Conservation (phyloP, 441 rosid genomes). For the Erodium texanum region DNA sequence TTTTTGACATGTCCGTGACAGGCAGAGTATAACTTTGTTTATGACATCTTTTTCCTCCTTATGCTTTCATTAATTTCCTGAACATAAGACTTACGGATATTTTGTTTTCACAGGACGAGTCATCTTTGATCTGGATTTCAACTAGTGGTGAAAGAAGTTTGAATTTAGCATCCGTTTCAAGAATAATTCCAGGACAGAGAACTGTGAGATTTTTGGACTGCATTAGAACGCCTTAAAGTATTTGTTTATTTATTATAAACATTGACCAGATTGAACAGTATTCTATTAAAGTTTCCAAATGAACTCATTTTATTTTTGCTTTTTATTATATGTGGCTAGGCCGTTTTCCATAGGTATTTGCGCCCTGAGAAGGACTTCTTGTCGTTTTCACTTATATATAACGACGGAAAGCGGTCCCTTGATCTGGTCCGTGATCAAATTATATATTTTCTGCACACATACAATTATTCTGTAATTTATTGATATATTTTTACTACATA, state of each 20-base stretch:
- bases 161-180: constrained; percentile 73
- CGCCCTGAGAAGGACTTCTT: constrained; percentile 96
- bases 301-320: neutral
- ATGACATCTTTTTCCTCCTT: neutral
- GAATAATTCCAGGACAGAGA: constrained; percentile 91
- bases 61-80: constrained; percentile 1
- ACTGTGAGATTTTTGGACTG: constrained; percentile 48
- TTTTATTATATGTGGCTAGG: constrained; percentile 31
- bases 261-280: neutral
- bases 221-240: neutral
- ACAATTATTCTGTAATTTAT: constrained; percentile 14
- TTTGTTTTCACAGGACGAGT: constrained; percentile 60
- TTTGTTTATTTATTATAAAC: neutral
- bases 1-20: neutral
- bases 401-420: constrained; percentile 53
- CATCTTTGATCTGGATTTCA: constrained; percentile 85
- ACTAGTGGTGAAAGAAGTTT: constrained; percentile 74
- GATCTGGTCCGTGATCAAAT: constrained; percentile 49
- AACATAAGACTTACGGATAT: constrained; percentile 8
- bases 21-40: neutral
- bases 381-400: constrained; percentile 84
- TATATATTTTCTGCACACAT: neutral
- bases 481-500: constrained; percentile 10
- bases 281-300: neutral
- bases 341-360: constrained; percentile 90